Percentiles rank a stretch among this genome's conserved stretches.
Evolutionary conservation across 2,329 filamentous ascomycete genomes (phyloP).

Genomic region (Teratosphaeria pseudoeucalypti): DNA sequence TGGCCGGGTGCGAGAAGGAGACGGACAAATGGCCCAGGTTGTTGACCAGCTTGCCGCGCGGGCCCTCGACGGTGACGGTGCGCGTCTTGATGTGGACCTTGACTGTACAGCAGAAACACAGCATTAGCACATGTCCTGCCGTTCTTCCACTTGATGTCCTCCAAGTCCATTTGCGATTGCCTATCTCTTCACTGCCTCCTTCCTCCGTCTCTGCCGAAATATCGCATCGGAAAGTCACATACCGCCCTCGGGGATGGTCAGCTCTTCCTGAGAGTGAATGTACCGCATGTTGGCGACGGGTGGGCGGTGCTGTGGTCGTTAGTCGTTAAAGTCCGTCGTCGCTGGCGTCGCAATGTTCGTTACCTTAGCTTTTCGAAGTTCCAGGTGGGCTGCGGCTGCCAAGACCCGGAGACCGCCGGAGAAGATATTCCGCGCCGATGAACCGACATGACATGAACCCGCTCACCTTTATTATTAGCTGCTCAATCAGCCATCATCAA

Average conservation of each 20-base stretch:
- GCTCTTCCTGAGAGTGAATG: slow-evolving; percentile 95
- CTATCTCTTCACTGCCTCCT: not conserved
- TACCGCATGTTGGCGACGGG: slow-evolving; percentile 79
- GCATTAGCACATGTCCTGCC: not conserved
- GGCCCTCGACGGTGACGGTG: slow-evolving; percentile 92
- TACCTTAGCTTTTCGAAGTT: not conserved
- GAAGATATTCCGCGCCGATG: not conserved
- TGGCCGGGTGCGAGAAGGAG: slow-evolving; percentile 82
- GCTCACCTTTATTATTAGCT: too few relatives aligned
- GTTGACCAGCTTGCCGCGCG: slow-evolving; percentile 94
- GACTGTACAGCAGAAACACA: slow-evolving; percentile 48
- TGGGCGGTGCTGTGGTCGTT: not conserved
- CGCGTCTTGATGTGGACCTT: slow-evolving; percentile 96
- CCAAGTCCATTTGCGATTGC: not conserved
- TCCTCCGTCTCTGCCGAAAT: slow-evolving; percentile 1
- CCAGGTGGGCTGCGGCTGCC: not conserved
- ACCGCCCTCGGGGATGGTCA: slow-evolving; percentile 95
- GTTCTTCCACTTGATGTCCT: not conserved
- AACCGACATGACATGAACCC: not conserved
- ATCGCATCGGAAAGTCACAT: slow-evolving; percentile 39
- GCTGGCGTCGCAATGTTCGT: not conserved
- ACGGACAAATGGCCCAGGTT: slow-evolving; percentile 93
- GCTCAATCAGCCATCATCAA: too few relatives aligned
- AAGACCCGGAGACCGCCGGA: not conserved
- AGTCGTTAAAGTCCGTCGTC: not conserved